Evolutionary conservation across 208 protist species (phyloP).

Genomic region (Naegleria fowleri): DNA sequence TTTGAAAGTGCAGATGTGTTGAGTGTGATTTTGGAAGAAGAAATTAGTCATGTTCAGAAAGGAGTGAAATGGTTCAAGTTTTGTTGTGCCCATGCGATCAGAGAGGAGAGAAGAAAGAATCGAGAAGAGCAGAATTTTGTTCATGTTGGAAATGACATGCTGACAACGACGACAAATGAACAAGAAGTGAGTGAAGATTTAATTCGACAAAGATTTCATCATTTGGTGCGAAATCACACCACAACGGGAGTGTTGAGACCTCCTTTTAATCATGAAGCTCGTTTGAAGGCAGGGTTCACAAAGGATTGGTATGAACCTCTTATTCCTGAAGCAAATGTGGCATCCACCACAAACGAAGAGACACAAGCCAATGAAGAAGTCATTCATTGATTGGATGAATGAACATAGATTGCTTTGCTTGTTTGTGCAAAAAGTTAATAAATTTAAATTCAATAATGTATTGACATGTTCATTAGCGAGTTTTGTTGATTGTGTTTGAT

Average conservation of each 20-base stretch:
- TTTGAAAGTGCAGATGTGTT: constrained; percentile 25
- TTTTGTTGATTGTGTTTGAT: too few species aligned
- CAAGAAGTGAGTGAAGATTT: neutral
- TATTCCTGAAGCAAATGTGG: too few species aligned
- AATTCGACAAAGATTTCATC: neutral
- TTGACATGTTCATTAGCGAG: too few species aligned
- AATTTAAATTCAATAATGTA: too few species aligned
- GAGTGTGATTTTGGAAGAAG: constrained; percentile 41
- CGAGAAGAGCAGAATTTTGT: constrained; percentile 35
- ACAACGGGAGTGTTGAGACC: constrained; percentile 39
- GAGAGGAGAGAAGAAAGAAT: neutral
- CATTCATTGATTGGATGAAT: too few species aligned
- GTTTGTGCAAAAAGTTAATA: too few species aligned
- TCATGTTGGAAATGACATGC: constrained; percentile 3
- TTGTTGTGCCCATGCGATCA: neutral
- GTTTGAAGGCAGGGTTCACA: constrained; percentile 36
- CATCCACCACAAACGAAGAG: too few species aligned
- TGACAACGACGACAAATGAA: neutral
- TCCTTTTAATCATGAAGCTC: constrained; percentile 46
- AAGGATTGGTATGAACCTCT: constrained; percentile 43
- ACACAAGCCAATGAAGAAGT: too few species aligned
- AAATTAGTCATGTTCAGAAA: constrained; percentile 44
- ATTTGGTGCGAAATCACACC: neutral
- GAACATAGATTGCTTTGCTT: too few species aligned
- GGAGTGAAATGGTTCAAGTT: constrained; percentile 42